Conservation (phyloP, 2,329 filamentous ascomycete species). For the Zarea fungicola region DNA sequence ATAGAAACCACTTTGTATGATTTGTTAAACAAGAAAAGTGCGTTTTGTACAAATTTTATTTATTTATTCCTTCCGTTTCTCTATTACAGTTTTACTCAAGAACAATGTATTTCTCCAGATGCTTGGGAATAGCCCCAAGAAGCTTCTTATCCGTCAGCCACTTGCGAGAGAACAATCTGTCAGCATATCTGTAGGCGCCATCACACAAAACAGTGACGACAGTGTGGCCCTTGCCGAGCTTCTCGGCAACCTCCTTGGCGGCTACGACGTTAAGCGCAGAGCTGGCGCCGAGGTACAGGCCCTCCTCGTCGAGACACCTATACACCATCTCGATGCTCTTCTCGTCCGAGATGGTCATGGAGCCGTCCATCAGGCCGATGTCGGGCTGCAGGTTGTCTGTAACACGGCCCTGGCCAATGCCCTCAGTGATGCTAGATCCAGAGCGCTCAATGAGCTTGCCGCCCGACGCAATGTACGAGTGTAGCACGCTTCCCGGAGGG, state of each 20-base stretch:
- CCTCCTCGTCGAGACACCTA: slow-evolving; percentile 90
- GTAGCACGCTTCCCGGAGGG: slow-evolving; percentile 86
- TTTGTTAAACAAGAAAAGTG: background rate
- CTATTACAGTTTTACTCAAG: slow-evolving; percentile 58
- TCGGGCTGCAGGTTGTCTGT: slow-evolving; percentile 93
- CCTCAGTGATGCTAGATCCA: slow-evolving; percentile 91
- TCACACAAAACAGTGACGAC: slow-evolving; percentile 94
- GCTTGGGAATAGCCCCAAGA: slow-evolving; percentile 72
- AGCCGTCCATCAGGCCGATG: slow-evolving; percentile 76
- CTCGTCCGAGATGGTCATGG: slow-evolving; percentile 79
- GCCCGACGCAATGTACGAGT: slow-evolving; percentile 83
- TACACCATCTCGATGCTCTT: slow-evolving; percentile 98
- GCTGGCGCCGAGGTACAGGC: slow-evolving; percentile 89
- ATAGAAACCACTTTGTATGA: slow-evolving; percentile 10
- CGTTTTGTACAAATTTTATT: slow-evolving; percentile 8
- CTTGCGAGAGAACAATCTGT: slow-evolving; percentile 83
- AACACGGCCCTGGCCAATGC: slow-evolving; percentile 91
- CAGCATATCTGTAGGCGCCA: slow-evolving; percentile 95
- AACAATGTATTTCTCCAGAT: slow-evolving; percentile 90
- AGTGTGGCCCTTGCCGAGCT: slow-evolving; percentile 80
- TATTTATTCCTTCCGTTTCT: slow-evolving; percentile 4
- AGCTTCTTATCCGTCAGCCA: slow-evolving; percentile 88
- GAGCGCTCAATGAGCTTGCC: slow-evolving; percentile 75
- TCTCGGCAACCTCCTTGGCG: slow-evolving; percentile 87
- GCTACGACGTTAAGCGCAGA: slow-evolving; percentile 93